Evolutionary conservation across 352 stramenopile genomes (phyloP), one percentile per base, ranked within the genome.

Genomic region (Phytophthora tubulina): DNA sequence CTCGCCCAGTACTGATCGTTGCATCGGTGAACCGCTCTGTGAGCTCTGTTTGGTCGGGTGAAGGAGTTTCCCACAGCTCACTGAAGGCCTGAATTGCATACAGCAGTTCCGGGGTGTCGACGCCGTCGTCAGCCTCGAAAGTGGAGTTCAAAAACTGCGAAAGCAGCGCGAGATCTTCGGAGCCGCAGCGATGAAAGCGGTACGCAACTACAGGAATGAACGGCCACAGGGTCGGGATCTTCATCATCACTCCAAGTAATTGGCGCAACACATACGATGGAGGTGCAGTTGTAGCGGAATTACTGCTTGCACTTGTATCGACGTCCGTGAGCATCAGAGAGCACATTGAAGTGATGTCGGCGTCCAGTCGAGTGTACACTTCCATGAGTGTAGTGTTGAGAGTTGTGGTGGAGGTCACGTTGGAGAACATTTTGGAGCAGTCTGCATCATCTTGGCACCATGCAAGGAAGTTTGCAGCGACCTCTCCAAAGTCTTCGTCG

Each of bases 71-170:
- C 88, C 88, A 95, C 30, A 95, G 71, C 65, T 95, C 88, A 11
- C 81, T 94, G 60, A 93, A 93, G 49, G 79, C 70, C 61, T 91
- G 88, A 17, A 94, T 58, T 8, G 82, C 84, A 63, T 81, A 86
- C 21, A 93, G 55, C 15, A 93, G 59, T 50, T 85, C 70, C 3
- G 77, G 77, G 0, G 49, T 71, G 10, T 65, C 45, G 49, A 36
- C 7, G 50, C 66, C 46, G 6, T 48, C 11, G 6, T 67, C 45
- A 15, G 54, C 46, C 32, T 66, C 35, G 4, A 77, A 73, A 3
- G 85, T 64, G 1, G 51, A 38, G 5, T 69, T 63, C 9, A 89
- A 65, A 32, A 93, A 80, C 3, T 45, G 50, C 3, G 35, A 57
- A 6, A 95, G 72, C 10, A 93, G 67, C 2, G 42, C 45, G 10